These are phyloP conservation scores for Bolboschoenus planiculmis DNA, from an alignment of 176 grass and related monocot genomes.

Conservation along the genomic window DNA sequence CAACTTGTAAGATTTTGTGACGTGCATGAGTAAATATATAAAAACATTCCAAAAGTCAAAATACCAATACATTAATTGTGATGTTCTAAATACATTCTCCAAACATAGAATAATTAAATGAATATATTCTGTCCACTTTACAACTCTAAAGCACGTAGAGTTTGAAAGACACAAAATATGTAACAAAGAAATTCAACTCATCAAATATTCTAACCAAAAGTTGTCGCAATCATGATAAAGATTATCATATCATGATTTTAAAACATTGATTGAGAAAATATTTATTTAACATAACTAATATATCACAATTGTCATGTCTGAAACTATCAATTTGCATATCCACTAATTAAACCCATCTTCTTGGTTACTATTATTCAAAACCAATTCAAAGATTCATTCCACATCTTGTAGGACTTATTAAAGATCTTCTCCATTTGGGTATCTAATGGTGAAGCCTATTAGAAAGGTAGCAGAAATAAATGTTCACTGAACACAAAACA, in stretches of 20 bases:
- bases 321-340: background rate
- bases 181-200: background rate
- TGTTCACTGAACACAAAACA: background rate
- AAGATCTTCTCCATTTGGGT: background rate
- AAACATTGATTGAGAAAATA: too few species aligned
- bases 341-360: background rate
- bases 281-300: background rate
- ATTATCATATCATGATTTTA: too few species aligned
- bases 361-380: background rate
- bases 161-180: background rate
- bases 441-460: background rate
- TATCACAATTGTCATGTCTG: background rate
- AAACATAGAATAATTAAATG: slow-evolving; percentile 1
- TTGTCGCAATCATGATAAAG: background rate
- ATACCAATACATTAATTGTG: background rate
- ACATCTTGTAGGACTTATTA: background rate
- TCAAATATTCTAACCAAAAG: background rate
- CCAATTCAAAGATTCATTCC: background rate
- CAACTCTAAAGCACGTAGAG: background rate
- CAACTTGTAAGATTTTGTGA: background rate
- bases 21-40: background rate
- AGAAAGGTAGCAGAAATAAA: background rate
- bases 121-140: background rate
- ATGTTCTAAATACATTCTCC: background rate
- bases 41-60: slow-evolving; percentile 1